These are phyloP conservation scores for Tricholoma furcatifolium DNA, from an alignment of 768 basidiomycete genomes.

Conservation along the genomic window DNA sequence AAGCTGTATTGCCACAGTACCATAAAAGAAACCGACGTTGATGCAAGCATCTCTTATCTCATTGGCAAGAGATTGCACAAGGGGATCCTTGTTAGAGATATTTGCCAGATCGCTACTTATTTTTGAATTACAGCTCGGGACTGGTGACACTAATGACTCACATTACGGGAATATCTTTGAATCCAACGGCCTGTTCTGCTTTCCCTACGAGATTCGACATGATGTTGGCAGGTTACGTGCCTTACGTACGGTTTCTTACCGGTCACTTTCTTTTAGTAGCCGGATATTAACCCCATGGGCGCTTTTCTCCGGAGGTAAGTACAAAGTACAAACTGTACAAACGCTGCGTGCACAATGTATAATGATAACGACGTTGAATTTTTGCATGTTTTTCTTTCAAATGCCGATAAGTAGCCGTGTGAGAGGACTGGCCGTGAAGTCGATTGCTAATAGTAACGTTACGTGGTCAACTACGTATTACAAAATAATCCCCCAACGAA, in stretches of 20 bases:
- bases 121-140: not conserved
- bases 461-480: no score
- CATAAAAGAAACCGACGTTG: slow-evolving; percentile 84
- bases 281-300: no score
- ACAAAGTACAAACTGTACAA: no score
- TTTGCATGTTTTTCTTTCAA: no score
- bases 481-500: no score
- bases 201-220: slow-evolving; percentile 24
- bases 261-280: slow-evolving; percentile 1
- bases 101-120: slow-evolving; percentile 42
- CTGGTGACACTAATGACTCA: slow-evolving; percentile 13
- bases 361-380: no score
- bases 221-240: not conserved
- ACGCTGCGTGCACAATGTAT: no score
- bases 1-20: slow-evolving; percentile 29
- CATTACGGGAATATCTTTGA: slow-evolving; percentile 40
- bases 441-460: no score
- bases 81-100: slow-evolving; percentile 33
- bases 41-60: slow-evolving; percentile 75
- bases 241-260: no score
- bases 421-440: no score
- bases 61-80: slow-evolving; percentile 42
- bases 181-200: slow-evolving; percentile 20
- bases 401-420: no score
- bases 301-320: no score